A percentile compares a stretch with the other conserved stretches of the same genome.
phyloP scores from a whole-genome alignment of 345 rosid genomes.

The Arabis alpina region DNA sequence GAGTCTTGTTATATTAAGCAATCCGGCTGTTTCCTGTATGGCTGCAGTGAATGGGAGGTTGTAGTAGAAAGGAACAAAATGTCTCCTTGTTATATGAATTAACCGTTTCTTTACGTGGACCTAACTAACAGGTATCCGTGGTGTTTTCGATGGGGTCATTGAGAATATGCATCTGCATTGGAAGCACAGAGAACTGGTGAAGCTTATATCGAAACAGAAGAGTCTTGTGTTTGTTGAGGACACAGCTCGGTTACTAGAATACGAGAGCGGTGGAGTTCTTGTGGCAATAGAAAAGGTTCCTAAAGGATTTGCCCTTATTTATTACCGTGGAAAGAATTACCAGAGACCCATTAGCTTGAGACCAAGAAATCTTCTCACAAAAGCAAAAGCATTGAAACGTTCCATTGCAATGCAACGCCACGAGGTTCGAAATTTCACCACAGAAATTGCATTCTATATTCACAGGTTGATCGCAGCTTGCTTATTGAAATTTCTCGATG shows the following conservation, averaged over 20 bases:
- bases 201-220: slow-evolving; percentile 92
- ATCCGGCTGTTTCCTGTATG: background rate
- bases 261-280: slow-evolving; percentile 94
- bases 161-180: slow-evolving; percentile 99
- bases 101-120: slow-evolving; percentile 10
- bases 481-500: slow-evolving; percentile 19
- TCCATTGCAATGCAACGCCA: slow-evolving; percentile 97
- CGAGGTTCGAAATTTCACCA: slow-evolving; percentile 56
- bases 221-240: slow-evolving; percentile 91
- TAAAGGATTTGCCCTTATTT: slow-evolving; percentile 92
- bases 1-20: slow-evolving; percentile 25
- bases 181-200: slow-evolving; percentile 98
- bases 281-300: slow-evolving; percentile 92
- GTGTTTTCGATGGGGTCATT: slow-evolving; percentile 96
- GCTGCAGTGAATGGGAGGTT: background rate
- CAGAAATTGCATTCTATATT: slow-evolving; percentile 20
- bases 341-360: slow-evolving; percentile 80
- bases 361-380: slow-evolving; percentile 93
- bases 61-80: slow-evolving; percentile 12
- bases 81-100: slow-evolving; percentile 21
- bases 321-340: slow-evolving; percentile 95
- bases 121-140: slow-evolving; percentile 79
- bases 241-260: slow-evolving; percentile 87
- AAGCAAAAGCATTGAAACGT: slow-evolving; percentile 95
- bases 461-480: slow-evolving; percentile 5